Percentiles rank a stretch among this genome's conserved stretches.
Conservation (phyloP, 352 stramenopile genomes). For the Poterioochromonas sp. region DNA sequence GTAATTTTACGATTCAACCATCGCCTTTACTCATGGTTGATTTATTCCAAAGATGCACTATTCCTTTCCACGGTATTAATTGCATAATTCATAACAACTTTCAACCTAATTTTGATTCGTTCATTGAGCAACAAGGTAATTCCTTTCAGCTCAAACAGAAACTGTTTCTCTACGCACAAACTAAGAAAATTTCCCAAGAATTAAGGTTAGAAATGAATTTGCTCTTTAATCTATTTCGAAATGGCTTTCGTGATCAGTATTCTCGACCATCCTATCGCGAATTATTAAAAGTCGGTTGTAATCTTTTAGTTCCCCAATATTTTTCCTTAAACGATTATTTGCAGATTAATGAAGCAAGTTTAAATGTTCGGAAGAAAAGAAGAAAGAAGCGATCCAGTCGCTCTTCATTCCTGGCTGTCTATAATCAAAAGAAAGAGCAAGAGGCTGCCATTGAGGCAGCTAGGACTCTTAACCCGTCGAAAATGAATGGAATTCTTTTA, state of each 20-base stretch:
- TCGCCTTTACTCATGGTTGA: neutral
- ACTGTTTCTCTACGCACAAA: neutral
- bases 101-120: neutral
- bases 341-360: neutral
- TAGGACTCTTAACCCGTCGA: too few relatives aligned
- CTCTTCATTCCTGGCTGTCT: too few relatives aligned
- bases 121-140: neutral
- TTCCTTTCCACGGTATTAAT: neutral
- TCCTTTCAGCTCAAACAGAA: neutral
- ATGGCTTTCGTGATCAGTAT: neutral
- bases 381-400: too few relatives aligned
- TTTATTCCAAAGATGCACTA: neutral
- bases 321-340: neutral
- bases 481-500: neutral
- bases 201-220: neutral
- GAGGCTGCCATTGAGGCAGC: too few relatives aligned
- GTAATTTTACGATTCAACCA: too few relatives aligned
- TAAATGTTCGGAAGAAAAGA: too few relatives aligned
- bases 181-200: neutral
- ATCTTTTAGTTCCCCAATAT: neutral
- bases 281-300: neutral
- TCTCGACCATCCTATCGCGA: constrained; percentile 4
- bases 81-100: neutral
- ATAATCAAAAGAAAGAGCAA: too few relatives aligned
- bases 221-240: neutral